A percentile compares a stretch with the other conserved stretches of the same genome.
phyloP scores from a whole-genome alignment of 139 green algal species.

The Picochlorum costavermella region DNA sequence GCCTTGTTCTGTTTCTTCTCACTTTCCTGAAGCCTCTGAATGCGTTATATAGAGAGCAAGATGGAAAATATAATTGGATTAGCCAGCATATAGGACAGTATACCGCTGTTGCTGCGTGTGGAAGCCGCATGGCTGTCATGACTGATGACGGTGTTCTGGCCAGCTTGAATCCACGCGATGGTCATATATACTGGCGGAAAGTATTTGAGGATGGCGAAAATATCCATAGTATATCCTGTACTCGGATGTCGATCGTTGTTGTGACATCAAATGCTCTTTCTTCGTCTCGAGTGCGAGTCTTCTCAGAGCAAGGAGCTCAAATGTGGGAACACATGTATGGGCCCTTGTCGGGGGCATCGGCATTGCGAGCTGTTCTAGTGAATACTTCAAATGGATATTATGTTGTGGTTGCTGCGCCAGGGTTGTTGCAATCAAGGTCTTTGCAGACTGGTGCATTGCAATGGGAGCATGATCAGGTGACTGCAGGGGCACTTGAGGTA shows the following conservation, averaged over 20 bases:
- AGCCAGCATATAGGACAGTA: constrained; percentile 50
- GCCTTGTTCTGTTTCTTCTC: background rate
- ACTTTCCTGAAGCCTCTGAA: background rate
- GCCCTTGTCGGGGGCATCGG: too few relatives aligned
- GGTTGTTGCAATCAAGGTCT: too few relatives aligned
- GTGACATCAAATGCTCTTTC: background rate
- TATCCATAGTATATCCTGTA: background rate
- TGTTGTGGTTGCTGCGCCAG: too few relatives aligned
- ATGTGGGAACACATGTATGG: too few relatives aligned
- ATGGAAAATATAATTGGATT: constrained; percentile 64
- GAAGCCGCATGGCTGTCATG: background rate
- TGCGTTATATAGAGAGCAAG: constrained; percentile 60
- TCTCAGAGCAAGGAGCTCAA: too few relatives aligned
- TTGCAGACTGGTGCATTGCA: too few relatives aligned
- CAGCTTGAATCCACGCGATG: background rate
- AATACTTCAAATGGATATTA: too few relatives aligned
- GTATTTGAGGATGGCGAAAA: background rate
- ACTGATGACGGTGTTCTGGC: constrained; percentile 1
- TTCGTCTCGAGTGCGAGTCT: background rate
- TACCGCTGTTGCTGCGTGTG: constrained; percentile 5
- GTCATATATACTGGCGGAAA: background rate
- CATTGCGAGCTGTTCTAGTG: too few relatives aligned
- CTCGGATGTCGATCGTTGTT: background rate
- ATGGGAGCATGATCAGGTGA: too few relatives aligned
- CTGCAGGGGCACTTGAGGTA: too few relatives aligned